Percentiles rank a stretch among this genome's conserved stretches.
Conservation (phyloP, 2,329 filamentous ascomycete genomes). For the Huntiella decipiens region DNA sequence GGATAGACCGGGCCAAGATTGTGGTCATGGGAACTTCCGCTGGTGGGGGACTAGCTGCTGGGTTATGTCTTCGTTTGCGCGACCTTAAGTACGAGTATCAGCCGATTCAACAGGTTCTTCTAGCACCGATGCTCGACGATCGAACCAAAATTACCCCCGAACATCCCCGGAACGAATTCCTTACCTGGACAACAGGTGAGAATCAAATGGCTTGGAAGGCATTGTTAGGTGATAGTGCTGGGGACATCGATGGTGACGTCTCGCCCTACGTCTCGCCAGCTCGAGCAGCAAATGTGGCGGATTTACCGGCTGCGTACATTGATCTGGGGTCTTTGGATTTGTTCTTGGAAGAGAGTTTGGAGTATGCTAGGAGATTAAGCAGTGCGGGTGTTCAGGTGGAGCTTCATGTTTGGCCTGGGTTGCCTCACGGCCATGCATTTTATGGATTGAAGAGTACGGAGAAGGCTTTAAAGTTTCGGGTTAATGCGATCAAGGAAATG, state of each 20-base stretch:
- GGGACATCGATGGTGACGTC: constrained; percentile 10
- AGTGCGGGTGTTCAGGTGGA: constrained; percentile 20
- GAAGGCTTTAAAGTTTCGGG: constrained; percentile 7
- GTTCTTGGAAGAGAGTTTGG: constrained; percentile 19
- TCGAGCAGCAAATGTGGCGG: constrained; percentile 13
- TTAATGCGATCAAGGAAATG: constrained; percentile 1
- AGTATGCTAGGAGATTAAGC: constrained; percentile 17
- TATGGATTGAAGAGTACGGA: constrained; percentile 7
- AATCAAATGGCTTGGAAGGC: constrained; percentile 15
- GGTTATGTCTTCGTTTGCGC: constrained; percentile 22
- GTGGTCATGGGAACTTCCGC: constrained; percentile 14
- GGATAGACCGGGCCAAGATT: constrained; percentile 13
- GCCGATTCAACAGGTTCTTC: constrained; percentile 17
- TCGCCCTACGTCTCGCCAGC: constrained; percentile 15
- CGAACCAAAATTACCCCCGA: constrained; percentile 12
- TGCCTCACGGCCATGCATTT: constrained; percentile 18
- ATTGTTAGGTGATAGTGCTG: constrained; percentile 12
- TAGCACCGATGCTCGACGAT: constrained; percentile 20
- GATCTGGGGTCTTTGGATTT: constrained; percentile 22
- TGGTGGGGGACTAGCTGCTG: constrained; percentile 14
- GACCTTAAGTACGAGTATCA: constrained; percentile 15
- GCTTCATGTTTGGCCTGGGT: constrained; percentile 22
- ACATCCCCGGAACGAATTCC: not conserved
- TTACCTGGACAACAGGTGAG: constrained; percentile 12
- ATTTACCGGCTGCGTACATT: constrained; percentile 21